Percentiles rank a stretch among this genome's conserved stretches.
Conservation (phyloP, 208 protist species). For the Trichomonas vaginalis region DNA sequence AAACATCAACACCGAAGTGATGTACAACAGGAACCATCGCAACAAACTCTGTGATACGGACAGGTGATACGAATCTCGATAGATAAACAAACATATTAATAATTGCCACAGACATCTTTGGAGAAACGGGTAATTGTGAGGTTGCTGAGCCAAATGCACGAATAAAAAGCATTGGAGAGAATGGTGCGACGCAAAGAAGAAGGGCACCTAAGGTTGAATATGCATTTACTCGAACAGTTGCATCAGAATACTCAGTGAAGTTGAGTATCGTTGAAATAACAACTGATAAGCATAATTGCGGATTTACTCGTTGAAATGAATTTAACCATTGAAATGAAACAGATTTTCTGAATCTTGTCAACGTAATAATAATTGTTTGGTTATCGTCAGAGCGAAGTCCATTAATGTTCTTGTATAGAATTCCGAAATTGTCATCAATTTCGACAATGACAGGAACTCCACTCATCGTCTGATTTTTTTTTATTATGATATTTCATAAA, state of each 20-base stretch:
- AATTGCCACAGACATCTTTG: not conserved
- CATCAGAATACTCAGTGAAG: not conserved
- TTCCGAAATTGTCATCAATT: not conserved
- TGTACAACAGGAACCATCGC: not conserved
- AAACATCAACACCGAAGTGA: not conserved
- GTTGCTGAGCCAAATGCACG: not conserved
- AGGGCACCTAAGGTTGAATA: not conserved
- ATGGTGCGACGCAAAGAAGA: not conserved
- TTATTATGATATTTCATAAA: too few species aligned
- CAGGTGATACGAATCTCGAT: not conserved
- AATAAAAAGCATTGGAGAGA: not conserved
- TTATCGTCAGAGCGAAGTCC: not conserved
- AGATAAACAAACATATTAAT: conserved; percentile 19
- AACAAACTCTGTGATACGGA: not conserved
- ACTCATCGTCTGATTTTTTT: not conserved
- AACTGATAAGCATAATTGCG: not conserved
- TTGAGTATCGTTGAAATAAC: not conserved
- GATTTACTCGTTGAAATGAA: not conserved
- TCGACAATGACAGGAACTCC: not conserved
- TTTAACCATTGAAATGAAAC: not conserved
- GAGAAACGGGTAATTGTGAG: not conserved
- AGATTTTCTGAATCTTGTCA: not conserved
- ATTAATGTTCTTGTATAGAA: not conserved
- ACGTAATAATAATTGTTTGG: not conserved
- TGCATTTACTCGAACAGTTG: not conserved